Conservation (phyloP, 371 early-diverging fungal species). For the Dinochytrium kinnereticum region DNA sequence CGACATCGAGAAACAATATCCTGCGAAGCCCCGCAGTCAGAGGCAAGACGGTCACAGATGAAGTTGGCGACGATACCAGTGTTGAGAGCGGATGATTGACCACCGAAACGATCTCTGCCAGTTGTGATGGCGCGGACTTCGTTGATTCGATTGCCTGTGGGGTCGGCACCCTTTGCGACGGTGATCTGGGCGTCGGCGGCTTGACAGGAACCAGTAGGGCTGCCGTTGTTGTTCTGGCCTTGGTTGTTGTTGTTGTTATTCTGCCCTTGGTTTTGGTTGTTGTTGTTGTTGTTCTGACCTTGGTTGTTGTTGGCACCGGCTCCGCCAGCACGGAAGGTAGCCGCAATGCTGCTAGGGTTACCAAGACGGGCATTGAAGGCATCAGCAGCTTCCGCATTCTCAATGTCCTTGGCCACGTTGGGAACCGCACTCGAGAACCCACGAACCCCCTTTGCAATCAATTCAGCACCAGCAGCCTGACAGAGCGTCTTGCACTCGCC, state of each 20-base stretch:
- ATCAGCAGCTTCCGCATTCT: conserved; percentile 18
- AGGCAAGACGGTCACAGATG: conserved; percentile 28
- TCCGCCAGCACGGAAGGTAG: not conserved
- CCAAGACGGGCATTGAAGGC: conserved; percentile 33
- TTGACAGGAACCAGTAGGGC: conserved; percentile 12
- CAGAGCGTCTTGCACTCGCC: not conserved
- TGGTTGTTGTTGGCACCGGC: conserved; percentile 6
- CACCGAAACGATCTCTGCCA: conserved; percentile 2
- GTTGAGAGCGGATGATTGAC: conserved; percentile 35
- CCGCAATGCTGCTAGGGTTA: conserved; percentile 23
- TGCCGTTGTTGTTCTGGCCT: not conserved
- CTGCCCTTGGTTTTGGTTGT: conserved; percentile 4
- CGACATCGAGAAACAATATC: conserved; percentile 20
- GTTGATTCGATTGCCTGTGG: conserved; percentile 27
- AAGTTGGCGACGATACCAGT: conserved; percentile 28
- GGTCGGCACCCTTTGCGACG: conserved; percentile 29
- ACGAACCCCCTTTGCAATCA: no score
- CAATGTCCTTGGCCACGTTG: not conserved
- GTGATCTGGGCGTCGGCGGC: conserved; percentile 13
- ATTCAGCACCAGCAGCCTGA: not conserved
- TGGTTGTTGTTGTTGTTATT: conserved; percentile 5
- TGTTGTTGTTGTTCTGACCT: not conserved
- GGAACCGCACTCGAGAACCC: no score
- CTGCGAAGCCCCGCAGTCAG: conserved; percentile 21
- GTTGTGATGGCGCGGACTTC: conserved; percentile 23